These are phyloP conservation scores for Plantago ovata DNA, from an alignment of 257 asterid species.

Conservation along the genomic window DNA sequence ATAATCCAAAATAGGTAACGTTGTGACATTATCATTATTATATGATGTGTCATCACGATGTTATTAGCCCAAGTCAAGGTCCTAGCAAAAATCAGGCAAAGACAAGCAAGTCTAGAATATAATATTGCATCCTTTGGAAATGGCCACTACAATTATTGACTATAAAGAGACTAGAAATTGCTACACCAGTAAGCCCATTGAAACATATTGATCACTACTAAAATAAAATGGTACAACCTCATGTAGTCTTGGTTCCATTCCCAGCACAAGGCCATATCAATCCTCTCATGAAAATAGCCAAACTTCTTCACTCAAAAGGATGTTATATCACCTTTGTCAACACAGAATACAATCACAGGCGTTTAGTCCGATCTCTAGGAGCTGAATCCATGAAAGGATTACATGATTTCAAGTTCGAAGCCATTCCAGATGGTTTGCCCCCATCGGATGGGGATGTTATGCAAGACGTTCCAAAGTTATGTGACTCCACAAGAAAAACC, in stretches of 20 bases:
- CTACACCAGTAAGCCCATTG: too few species aligned
- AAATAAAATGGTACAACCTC: conserved; percentile 36
- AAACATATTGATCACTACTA: too few species aligned
- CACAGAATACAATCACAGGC: conserved; percentile 64
- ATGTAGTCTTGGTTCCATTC: conserved; percentile 53
- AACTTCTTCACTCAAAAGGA: conserved; percentile 43
- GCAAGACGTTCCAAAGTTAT: conserved; percentile 32
- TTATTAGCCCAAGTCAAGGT: too few species aligned
- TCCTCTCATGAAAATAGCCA: conserved; percentile 55
- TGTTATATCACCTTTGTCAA: conserved; percentile 66
- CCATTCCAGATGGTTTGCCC: conserved; percentile 73
- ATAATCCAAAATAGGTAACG: too few species aligned
- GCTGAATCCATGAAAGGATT: conserved; percentile 45
- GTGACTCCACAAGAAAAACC: conserved; percentile 26
- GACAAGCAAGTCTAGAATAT: too few species aligned
- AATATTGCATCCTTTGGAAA: too few species aligned
- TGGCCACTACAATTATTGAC: too few species aligned
- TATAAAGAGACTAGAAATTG: too few species aligned
- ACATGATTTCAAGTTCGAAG: conserved; percentile 37
- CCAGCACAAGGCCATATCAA: conserved; percentile 74
- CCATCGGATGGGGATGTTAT: conserved; percentile 49
- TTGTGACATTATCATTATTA: too few species aligned
- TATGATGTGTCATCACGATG: too few species aligned
- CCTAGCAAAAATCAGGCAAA: too few species aligned
- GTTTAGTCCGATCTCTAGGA: conserved; percentile 49